These are phyloP conservation scores for Tolypocladium paradoxum DNA, from an alignment of 2,329 filamentous ascomycete species.

Conservation along the genomic window DNA sequence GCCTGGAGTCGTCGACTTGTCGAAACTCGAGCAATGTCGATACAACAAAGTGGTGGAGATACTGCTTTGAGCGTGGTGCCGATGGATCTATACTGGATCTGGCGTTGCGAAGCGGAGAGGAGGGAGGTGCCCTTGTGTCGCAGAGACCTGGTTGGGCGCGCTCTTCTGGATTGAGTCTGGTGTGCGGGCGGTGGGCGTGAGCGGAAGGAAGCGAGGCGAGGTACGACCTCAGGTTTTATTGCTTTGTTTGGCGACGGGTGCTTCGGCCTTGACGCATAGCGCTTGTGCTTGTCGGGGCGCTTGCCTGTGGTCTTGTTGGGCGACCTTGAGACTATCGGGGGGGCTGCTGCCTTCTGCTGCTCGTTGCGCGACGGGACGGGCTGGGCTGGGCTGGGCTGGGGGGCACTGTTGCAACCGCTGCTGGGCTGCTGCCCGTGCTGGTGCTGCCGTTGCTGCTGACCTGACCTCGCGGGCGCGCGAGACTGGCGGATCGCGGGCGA, in stretches of 20 bases:
- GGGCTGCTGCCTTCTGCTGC: neutral
- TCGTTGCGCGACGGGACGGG: neutral
- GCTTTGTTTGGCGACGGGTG: conserved; percentile 4
- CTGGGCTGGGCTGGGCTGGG: neutral
- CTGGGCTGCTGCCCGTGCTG: neutral
- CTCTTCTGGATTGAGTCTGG: conserved; percentile 28
- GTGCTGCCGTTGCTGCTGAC: neutral
- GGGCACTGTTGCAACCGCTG: neutral
- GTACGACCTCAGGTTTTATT: conserved; percentile 6
- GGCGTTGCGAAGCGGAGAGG: conserved; percentile 40
- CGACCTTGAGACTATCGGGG: neutral
- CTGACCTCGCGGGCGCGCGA: neutral
- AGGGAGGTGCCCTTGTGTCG: conserved; percentile 38
- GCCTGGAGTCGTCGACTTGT: conserved; percentile 1
- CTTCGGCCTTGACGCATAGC: conserved; percentile 7
- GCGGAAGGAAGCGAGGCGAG: conserved; percentile 30
- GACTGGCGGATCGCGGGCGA: neutral
- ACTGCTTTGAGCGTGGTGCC: conserved; percentile 54
- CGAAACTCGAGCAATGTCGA: conserved; percentile 9
- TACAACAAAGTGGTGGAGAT: conserved; percentile 48
- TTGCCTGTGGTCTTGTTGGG: neutral
- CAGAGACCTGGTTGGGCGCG: conserved; percentile 44
- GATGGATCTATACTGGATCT: conserved; percentile 57
- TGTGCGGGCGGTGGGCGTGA: conserved; percentile 18
- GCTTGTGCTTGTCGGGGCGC: conserved; percentile 5